Conservation (phyloP, 208 protist genomes). For the Leishmania amazonensis region DNA sequence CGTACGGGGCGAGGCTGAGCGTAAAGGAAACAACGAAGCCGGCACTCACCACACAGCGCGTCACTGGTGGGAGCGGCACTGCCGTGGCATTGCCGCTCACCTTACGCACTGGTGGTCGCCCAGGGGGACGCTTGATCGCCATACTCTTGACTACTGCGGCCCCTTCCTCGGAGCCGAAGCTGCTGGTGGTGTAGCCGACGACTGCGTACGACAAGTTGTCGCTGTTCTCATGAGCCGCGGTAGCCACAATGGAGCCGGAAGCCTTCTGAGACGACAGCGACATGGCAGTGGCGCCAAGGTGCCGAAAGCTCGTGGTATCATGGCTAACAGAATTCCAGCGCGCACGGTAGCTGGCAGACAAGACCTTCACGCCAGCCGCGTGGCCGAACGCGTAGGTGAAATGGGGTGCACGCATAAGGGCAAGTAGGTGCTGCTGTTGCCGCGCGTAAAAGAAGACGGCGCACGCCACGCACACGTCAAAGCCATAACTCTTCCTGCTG, state of each 20-base stretch:
- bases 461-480: slow-evolving; percentile 73
- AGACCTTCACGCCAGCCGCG: slow-evolving; percentile 36
- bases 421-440: slow-evolving; percentile 26
- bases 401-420: slow-evolving; percentile 25
- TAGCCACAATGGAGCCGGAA: not conserved
- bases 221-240: not conserved
- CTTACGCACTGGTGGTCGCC: slow-evolving; percentile 15
- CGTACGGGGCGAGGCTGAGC: slow-evolving; percentile 45
- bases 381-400: slow-evolving; percentile 36
- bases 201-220: not conserved
- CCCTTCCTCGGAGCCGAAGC: slow-evolving; percentile 3
- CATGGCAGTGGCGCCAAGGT: not conserved
- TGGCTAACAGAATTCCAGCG: slow-evolving; percentile 4
- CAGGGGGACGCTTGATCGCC: slow-evolving; percentile 4
- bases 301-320: not conserved
- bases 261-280: not conserved
- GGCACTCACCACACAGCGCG: slow-evolving; percentile 14
- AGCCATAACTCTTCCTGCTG: slow-evolving; percentile 40
- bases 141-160: not conserved
- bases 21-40: slow-evolving; percentile 10
- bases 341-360: slow-evolving; percentile 13
- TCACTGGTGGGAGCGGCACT: slow-evolving; percentile 3
- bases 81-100: not conserved
- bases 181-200: not conserved
- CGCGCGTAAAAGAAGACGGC: slow-evolving; percentile 54